Base-by-base conservation (phyloP, 768 basidiomycete species). In the Suillus bovinus region DNA sequence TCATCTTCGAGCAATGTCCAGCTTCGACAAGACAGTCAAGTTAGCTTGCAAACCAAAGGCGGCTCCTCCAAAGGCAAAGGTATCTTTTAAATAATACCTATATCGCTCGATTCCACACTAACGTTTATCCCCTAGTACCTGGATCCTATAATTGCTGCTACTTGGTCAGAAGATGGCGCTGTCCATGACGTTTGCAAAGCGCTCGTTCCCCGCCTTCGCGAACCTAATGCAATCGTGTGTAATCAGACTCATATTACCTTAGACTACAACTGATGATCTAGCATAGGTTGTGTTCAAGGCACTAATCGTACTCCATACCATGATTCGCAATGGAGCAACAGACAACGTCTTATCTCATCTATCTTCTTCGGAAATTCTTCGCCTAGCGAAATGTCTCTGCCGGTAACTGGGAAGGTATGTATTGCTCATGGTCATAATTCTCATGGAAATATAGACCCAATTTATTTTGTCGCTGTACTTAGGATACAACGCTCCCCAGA, bases 31-130 rank as follows among this genome's bases (percentile, higher is more conserved):
- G 82, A 88, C 91, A 71, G 91, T 99, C 68, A 97, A 96, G 79
- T 79, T 93, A 73, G 97, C 96, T 16, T 98, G 95, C 79, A 98
- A 98, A 83, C 93, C 96, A 61, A 99, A 99, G 80, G 87, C 93
- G 52, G 93, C 94, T 2, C 88, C 93, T 2, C 97, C 97, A 64
- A 99, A 99, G 79, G 78, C 94, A 66, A 99, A 99, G 85, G 96
- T 94, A 63, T 20, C 77, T 73, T 1, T 22, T 8, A 17, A 39
- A 13, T 36, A 33, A 27, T 22, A 27, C 44, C 22, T 8, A 4
- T 11, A 56, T 59, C 36, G 16, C 27, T 55, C 46, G 3, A n/a
- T 55, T 31, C 67, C 49, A 41, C 61, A 29, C 56, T 63, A 47
- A 59, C 59, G 24, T 9, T 49, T 39, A 44, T 36, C 46, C 53